These are phyloP conservation scores for Holtermannia corniformis DNA, from an alignment of 768 basidiomycete species.

Conservation along the genomic window DNA sequence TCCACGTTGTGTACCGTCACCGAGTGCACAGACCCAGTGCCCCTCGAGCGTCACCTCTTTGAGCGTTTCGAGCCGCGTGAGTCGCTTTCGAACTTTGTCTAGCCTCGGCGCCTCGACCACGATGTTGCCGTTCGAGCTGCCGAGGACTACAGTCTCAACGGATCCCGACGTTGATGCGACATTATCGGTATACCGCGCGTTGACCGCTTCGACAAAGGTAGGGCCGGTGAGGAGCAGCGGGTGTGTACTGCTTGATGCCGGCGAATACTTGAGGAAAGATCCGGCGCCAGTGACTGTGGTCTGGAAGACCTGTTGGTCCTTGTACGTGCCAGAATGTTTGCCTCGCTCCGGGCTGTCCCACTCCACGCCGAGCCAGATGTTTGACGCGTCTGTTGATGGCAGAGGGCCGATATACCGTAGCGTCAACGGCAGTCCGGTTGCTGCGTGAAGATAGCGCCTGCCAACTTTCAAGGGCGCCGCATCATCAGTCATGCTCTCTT, in stretches of 20 bases:
- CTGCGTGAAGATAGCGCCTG: slow-evolving; percentile 24
- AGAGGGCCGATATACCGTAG: slow-evolving; percentile 28
- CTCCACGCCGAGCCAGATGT: slow-evolving; percentile 85
- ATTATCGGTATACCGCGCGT: slow-evolving; percentile 53
- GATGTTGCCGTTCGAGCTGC: slow-evolving; percentile 73
- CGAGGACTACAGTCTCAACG: slow-evolving; percentile 55
- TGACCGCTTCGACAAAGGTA: slow-evolving; percentile 66
- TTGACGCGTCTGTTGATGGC: slow-evolving; percentile 4
- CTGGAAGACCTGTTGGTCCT: slow-evolving; percentile 65
- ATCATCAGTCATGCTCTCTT: too few relatives aligned
- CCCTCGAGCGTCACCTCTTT: slow-evolving; percentile 72
- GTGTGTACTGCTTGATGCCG: background rate
- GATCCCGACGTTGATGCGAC: background rate
- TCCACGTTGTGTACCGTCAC: slow-evolving; percentile 26
- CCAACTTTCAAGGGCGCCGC: slow-evolving; percentile 9
- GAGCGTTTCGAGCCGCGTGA: slow-evolving; percentile 57
- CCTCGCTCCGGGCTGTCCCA: slow-evolving; percentile 83
- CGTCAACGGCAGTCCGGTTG: slow-evolving; percentile 20
- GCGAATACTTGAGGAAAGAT: slow-evolving; percentile 25
- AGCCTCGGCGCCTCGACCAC: slow-evolving; percentile 76
- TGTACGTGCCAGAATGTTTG: slow-evolving; percentile 75
- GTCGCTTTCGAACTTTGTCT: slow-evolving; percentile 63
- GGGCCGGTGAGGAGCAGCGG: slow-evolving; percentile 22
- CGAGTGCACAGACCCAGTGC: slow-evolving; percentile 47
- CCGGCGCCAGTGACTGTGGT: slow-evolving; percentile 21